Percentiles rank a stretch among this genome's conserved stretches.
These are phyloP conservation scores for Heliocybe sulcata DNA, from an alignment of 1,284 basidiomycete species.

Conservation along the genomic window DNA sequence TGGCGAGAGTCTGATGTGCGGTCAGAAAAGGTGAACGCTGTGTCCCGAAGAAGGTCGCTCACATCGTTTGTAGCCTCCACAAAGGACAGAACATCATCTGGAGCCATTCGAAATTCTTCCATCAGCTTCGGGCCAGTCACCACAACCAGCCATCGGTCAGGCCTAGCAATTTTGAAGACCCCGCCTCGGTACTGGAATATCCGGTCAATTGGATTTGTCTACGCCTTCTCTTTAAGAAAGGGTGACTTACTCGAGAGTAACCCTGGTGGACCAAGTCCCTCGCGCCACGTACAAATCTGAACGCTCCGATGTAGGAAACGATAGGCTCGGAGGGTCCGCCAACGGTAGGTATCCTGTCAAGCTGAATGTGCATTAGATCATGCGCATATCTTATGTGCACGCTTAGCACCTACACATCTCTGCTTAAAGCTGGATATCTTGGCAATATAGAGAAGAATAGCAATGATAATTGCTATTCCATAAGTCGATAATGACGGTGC, in stretches of 20 bases:
- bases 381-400: not conserved
- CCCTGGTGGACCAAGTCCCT: constrained; percentile 21
- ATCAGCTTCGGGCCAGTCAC: constrained; percentile 24
- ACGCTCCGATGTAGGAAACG: constrained; percentile 15
- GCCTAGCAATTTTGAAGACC: constrained; percentile 32
- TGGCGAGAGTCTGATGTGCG: constrained; percentile 5
- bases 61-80: constrained; percentile 26
- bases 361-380: not conserved
- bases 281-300: constrained; percentile 6
- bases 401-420: not conserved
- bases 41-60: constrained; percentile 1
- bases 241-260: constrained; percentile 19
- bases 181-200: constrained; percentile 22
- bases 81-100: constrained; percentile 30
- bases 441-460: not conserved
- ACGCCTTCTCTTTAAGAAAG: not conserved
- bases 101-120: constrained; percentile 32
- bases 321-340: constrained; percentile 13
- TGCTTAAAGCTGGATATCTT: not conserved
- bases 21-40: not conserved
- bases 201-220: not conserved
- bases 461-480: not conserved
- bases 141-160: constrained; percentile 32
- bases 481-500: not conserved
- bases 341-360: constrained; percentile 16